Percentiles rank a stretch among this genome's conserved stretches.
phyloP scores from a whole-genome alignment of 179 eudicot species.

The Spinacia oleracea region DNA sequence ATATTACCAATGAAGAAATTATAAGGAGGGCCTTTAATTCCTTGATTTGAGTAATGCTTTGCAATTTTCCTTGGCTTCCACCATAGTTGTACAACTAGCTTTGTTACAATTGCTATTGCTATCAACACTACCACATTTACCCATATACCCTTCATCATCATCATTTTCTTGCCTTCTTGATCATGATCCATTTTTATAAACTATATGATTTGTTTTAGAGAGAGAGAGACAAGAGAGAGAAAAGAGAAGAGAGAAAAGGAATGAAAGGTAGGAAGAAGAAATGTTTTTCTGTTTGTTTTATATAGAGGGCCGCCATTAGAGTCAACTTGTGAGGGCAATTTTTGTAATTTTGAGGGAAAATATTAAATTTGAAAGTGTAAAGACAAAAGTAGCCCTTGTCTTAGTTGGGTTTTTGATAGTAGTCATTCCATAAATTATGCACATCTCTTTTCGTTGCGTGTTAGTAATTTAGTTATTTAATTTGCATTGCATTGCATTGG shows the following conservation, averaged over 20 bases:
- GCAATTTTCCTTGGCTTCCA: constrained; percentile 57
- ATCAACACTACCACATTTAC: constrained; percentile 25
- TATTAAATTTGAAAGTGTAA: neutral
- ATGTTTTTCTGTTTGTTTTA: constrained; percentile 41
- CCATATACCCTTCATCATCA: constrained; percentile 25
- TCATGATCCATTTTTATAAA: constrained; percentile 19
- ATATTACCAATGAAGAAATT: constrained; percentile 59
- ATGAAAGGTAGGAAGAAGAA: constrained; percentile 21
- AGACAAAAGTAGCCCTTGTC: constrained; percentile 23
- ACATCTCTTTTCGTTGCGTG: constrained; percentile 19
- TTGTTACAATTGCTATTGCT: constrained; percentile 27
- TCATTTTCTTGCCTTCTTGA: constrained; percentile 17
- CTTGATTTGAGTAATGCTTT: constrained; percentile 60
- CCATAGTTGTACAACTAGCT: constrained; percentile 52
- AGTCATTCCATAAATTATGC: constrained; percentile 21
- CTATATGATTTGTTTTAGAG: no score
- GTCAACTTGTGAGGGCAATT: constrained; percentile 36
- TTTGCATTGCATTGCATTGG: neutral
- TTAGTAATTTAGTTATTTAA: neutral
- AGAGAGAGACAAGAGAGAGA: constrained; percentile 27
- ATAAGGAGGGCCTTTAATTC: constrained; percentile 67
- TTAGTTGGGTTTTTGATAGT: constrained; percentile 26
- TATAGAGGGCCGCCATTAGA: constrained; percentile 40
- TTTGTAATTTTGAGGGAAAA: constrained; percentile 18
- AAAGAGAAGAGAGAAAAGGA: constrained; percentile 14